Evolutionary conservation across 176 grass and related monocot species (phyloP), one percentile per base, ranked within the genome.

Genomic region (Secale cereale): DNA sequence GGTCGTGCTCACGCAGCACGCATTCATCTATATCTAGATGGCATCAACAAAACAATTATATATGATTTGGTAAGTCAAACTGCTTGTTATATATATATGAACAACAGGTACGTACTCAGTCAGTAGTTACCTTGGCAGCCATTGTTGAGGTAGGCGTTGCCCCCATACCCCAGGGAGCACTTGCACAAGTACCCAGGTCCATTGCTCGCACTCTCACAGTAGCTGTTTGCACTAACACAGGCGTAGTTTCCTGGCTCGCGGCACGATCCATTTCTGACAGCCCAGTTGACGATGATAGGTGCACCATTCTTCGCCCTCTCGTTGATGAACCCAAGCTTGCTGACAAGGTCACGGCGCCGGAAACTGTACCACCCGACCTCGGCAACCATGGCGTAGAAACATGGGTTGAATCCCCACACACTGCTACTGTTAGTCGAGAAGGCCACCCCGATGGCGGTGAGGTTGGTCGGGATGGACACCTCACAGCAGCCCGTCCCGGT

Each of bases 181-280:
- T 54, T 31, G 61, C 89, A 91, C 4, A 85, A 3, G 66, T 91
- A 87, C 5, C 89, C 89, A 1, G 29, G 50, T 16, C 83, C 83
- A 65, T 80, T 87, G 50, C 3, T 85, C 3, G 81, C 61, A 1
- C 5, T 8, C 37, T 5, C 20, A 31, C 85, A 85, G 5, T 72
- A 33, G 19, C 88, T 86, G 64, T 86, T 82, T 19, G 30, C 10
- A 14, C 83, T 86, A 29, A 31, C 12, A 10, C 88, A 90, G 0
- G 56, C 73, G 7, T 82, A 89, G 5, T 30, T 11, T 6, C 6
- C n/a, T 0, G 28, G 54, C 9, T 65, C 29, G 3, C 62, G 72
- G 60, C 82, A 85, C 0, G 72, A 77, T 6, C 71, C 8, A 6
- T 85, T 78, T 22, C 76, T 62, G n/a, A 78, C 33, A 20, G 76